Base-by-base conservation (phyloP, 2,329 filamentous ascomycete species). In the Neonectria faginata region DNA sequence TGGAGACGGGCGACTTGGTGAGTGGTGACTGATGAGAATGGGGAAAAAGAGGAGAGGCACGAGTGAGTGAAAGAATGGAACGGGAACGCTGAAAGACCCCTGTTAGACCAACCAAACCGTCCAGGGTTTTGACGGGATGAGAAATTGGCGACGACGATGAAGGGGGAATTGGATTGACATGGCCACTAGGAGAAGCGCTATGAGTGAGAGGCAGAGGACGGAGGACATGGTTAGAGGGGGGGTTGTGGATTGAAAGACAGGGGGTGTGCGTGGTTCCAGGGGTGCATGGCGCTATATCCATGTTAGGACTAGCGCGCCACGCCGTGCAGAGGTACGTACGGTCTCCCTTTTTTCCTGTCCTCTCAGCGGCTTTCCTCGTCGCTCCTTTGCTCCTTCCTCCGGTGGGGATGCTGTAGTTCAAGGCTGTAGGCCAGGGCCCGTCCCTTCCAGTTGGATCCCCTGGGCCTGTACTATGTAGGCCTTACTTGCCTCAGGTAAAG, bases 141-240 rank as follows among this genome's bases (percentile, higher is more conserved):
- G 71, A 73, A 73, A 71, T 73, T 71, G 70, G 69, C 60, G 66
- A 64, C 61, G 63, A 64, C 66, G 59, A 73, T 73, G 70, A 73
- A 73, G 71, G 71, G 71, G 71, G 71, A 66, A 70, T 72, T 70
- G 64, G 63, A 68, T 60, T 71, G 65, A 68, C 68, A 67, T 60
- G 64, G 64, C 60, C 47, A 42, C 54, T 45, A 56, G 56, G 42
- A 42, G 57, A 63, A 39, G 67, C 61, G 67, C 65, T 67, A 65
- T 45, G 64, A 65, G 36, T 42, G 58, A 65, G 67, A 57, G 54
- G 57, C 64, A 65, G 62, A 62, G 60, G 65, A 57, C 29, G 48
- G 48, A 51, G 48, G 48, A 51, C 48, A 51, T 20, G 48, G 67
- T 3, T 64, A 67, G 67, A 68, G 63, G 70, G 66, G 66, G 64